These are phyloP conservation scores for Myrmaecium sp. DNA, from an alignment of 2,329 filamentous ascomycete genomes.

Conservation along the genomic window DNA sequence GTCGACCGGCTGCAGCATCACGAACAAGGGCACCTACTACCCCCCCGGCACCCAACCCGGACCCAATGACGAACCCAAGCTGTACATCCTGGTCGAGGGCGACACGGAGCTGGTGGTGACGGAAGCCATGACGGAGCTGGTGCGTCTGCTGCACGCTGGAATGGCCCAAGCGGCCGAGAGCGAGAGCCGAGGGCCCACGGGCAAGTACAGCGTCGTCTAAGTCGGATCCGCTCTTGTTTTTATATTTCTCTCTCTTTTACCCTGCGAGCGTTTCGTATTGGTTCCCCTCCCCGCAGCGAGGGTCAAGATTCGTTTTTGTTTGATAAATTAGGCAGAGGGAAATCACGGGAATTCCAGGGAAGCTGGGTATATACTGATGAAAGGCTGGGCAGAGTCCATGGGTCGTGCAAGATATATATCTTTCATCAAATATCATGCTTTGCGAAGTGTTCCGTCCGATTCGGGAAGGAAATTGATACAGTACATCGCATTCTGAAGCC, in stretches of 20 bases:
- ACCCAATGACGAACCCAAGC: conserved; percentile 61
- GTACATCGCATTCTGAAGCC: no score
- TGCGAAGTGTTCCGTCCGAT: no score
- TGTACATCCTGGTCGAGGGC: conserved; percentile 95
- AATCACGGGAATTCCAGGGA: no score
- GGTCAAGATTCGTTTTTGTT: neutral
- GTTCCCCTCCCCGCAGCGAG: neutral
- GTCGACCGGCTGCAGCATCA: conserved; percentile 86
- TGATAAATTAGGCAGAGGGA: no score
- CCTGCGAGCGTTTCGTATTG: neutral
- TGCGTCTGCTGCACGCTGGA: conserved; percentile 73
- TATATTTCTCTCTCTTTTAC: neutral
- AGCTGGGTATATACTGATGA: no score
- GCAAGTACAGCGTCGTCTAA: conserved; percentile 69
- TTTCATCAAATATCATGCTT: no score
- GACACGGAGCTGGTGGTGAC: conserved; percentile 89
- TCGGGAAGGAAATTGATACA: no score
- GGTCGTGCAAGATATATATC: no score
- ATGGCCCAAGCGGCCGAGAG: conserved; percentile 78
- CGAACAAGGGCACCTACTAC: conserved; percentile 91
- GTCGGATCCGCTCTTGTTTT: neutral
- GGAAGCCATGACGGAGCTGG: conserved; percentile 78
- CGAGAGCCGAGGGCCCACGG: conserved; percentile 61
- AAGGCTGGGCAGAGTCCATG: no score
- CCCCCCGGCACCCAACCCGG: conserved; percentile 62